These are phyloP conservation scores for Mycena alexandri DNA, from an alignment of 768 basidiomycete species.

Conservation along the genomic window DNA sequence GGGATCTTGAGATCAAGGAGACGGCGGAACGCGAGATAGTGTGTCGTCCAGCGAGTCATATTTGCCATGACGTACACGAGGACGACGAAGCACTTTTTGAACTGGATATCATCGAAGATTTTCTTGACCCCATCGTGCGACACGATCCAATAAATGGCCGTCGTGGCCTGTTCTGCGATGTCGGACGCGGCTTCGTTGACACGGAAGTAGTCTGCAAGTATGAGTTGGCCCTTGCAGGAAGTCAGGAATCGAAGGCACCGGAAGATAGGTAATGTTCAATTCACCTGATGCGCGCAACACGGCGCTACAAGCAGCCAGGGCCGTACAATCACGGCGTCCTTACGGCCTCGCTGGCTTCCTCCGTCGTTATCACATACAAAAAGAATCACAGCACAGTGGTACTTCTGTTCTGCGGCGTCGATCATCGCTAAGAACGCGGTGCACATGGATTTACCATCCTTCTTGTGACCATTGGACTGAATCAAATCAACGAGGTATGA, in stretches of 20 bases:
- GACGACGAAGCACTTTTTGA: too few relatives aligned
- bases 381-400: conserved; percentile 28
- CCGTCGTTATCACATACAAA: conserved; percentile 46
- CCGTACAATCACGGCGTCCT: too few relatives aligned
- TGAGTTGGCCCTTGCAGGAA: conserved; percentile 41
- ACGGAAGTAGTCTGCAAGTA: conserved; percentile 22
- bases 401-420: conserved; percentile 39
- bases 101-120: too few relatives aligned
- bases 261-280: too few relatives aligned
- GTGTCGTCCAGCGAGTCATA: conserved; percentile 18
- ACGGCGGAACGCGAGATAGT: conserved; percentile 4
- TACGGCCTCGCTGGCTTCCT: conserved; percentile 43
- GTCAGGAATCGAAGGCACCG: too few relatives aligned
- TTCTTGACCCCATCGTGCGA: background rate
- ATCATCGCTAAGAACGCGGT: conserved; percentile 41
- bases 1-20: conserved; percentile 1
- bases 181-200: background rate
- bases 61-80: background rate
- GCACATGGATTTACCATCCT: too few relatives aligned
- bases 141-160: background rate
- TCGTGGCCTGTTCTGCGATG: background rate
- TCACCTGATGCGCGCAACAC: too few relatives aligned
- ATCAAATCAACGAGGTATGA: conserved; percentile 43
- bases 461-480: too few relatives aligned
- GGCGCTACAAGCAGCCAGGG: too few relatives aligned